These are phyloP conservation scores for Akanthomyces dipterigenus DNA, from an alignment of 2,329 filamentous ascomycete genomes.

Conservation along the genomic window DNA sequence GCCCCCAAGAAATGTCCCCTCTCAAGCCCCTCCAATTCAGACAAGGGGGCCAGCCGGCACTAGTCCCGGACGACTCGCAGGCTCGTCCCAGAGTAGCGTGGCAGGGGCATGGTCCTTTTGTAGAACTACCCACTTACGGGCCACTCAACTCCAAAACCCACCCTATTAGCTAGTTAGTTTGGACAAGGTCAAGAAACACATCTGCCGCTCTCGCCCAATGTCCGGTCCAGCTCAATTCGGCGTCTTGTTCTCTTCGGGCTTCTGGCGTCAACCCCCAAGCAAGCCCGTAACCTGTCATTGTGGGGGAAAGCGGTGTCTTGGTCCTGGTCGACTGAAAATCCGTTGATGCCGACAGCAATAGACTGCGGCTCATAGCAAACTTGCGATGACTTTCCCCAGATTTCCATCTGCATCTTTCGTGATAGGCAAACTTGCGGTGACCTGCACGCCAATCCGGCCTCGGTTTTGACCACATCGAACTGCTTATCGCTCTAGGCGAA, in stretches of 20 bases:
- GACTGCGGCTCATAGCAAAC: background rate
- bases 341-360: background rate
- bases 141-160: background rate
- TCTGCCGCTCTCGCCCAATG: slow-evolving; percentile 3
- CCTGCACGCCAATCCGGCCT: slow-evolving; percentile 7
- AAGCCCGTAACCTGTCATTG: background rate
- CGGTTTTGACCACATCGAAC: slow-evolving; percentile 5
- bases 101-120: slow-evolving; percentile 13
- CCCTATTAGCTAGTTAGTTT: background rate
- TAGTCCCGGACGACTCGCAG: slow-evolving; percentile 4
- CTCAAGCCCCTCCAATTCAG: slow-evolving; percentile 5
- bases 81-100: slow-evolving; percentile 3
- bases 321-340: background rate
- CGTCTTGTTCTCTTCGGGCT: background rate
- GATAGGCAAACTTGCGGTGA: background rate
- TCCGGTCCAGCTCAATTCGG: background rate
- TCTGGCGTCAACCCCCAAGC: slow-evolving; percentile 4
- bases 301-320: background rate
- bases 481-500: background rate
- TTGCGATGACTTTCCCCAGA: background rate
- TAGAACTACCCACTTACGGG: slow-evolving; percentile 4
- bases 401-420: background rate
- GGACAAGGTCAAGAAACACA: background rate
- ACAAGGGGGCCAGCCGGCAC: background rate
- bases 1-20: background rate